phyloP scores from a whole-genome alignment of 2,329 filamentous ascomycete species.

The Paracamarosporium sp. region DNA sequence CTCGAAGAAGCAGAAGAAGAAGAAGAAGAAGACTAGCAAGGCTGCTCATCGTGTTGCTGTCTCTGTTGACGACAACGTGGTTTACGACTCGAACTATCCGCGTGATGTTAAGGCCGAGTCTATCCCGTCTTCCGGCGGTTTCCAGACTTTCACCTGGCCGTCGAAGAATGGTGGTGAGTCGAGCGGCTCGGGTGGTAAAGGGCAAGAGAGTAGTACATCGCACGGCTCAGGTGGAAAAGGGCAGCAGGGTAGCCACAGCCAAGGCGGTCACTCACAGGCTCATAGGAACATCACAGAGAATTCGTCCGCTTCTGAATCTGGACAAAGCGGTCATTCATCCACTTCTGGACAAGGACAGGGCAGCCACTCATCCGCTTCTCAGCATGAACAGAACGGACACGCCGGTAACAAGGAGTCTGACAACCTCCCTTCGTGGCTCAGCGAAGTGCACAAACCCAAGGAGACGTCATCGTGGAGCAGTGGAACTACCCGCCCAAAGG shows the following conservation, averaged over 20 bases:
- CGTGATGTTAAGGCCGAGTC: background rate
- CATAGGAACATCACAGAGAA: no score
- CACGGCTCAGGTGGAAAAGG: background rate
- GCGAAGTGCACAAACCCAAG: background rate
- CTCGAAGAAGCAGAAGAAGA: slow-evolving; percentile 1
- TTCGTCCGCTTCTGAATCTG: no score
- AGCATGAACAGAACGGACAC: slow-evolving; percentile 5
- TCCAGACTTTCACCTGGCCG: slow-evolving; percentile 11
- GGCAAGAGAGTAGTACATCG: no score
- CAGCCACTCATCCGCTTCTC: slow-evolving; percentile 9
- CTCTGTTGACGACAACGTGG: background rate
- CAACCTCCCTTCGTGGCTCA: slow-evolving; percentile 21
- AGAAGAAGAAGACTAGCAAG: slow-evolving; percentile 1
- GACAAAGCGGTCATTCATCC: no score
- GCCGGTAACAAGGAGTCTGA: slow-evolving; percentile 7
- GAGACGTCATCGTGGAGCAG: background rate
- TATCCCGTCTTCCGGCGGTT: slow-evolving; percentile 11
- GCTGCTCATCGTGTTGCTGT: background rate
- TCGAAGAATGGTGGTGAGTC: background rate
- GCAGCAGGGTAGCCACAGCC: background rate
- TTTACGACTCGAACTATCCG: background rate
- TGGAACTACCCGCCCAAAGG: slow-evolving; percentile 6
- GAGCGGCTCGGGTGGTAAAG: background rate
- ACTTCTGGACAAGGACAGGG: no score
- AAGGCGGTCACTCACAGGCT: background rate